Conservation (phyloP, 345 rosid genomes). For the Ailanthus altissimus region DNA sequence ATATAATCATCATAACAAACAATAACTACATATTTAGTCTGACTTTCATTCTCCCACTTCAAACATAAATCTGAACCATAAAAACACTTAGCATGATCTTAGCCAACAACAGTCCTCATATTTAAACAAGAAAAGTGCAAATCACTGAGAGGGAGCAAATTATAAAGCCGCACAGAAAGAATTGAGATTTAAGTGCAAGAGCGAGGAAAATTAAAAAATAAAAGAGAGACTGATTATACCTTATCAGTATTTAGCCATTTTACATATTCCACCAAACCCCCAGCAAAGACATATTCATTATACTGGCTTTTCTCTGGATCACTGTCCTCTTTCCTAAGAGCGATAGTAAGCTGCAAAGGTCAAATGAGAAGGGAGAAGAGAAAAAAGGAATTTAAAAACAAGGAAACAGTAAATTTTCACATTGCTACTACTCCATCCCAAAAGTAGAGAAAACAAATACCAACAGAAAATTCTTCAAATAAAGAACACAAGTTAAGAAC, state of each 20-base stretch:
- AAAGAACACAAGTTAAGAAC: neutral
- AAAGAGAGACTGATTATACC: conserved; percentile 40
- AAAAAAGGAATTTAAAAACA: conserved; percentile 1
- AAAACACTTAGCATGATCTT: neutral
- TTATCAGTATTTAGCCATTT: conserved; percentile 88
- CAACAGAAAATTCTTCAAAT: conserved; percentile 2
- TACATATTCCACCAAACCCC: conserved; percentile 92
- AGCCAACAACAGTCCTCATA: neutral
- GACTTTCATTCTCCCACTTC: neutral
- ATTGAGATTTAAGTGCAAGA: too few species aligned
- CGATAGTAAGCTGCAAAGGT: conserved; percentile 66
- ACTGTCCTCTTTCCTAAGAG: conserved; percentile 56
- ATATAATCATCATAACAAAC: neutral
- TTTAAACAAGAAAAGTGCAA: neutral
- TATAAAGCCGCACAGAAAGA: too few species aligned
- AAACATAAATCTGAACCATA: neutral
- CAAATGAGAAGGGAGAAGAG: conserved; percentile 13
- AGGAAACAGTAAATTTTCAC: conserved; percentile 16
- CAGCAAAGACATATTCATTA: conserved; percentile 74
- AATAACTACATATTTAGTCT: neutral
- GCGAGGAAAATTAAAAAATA: neutral
- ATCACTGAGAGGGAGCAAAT: conserved; percentile 5
- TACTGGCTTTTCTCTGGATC: conserved; percentile 62
- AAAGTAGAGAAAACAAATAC: neutral
- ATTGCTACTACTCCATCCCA: neutral